A percentile compares a stretch with the other conserved stretches of the same genome.
Evolutionary conservation across 2,329 filamentous ascomycete species (phyloP).

Genomic region (Penicillium sp.): DNA sequence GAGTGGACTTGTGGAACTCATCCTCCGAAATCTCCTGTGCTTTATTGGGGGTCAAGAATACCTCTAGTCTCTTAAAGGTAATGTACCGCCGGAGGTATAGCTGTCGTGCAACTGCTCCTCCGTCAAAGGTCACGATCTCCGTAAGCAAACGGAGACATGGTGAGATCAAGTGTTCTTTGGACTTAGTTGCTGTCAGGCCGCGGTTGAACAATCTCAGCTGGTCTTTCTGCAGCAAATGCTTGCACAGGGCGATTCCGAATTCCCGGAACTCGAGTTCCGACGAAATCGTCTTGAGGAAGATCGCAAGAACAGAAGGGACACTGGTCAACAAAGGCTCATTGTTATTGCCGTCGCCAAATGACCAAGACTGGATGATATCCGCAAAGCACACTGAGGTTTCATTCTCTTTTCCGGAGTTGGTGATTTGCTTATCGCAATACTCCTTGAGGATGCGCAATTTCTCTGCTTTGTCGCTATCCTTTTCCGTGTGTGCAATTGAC

Average conservation of each 20-base stretch:
- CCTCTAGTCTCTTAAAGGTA: constrained; percentile 74
- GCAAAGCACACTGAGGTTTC: constrained; percentile 64
- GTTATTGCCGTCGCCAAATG: constrained; percentile 73
- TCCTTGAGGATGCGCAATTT: constrained; percentile 44
- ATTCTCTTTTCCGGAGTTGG: constrained; percentile 46
- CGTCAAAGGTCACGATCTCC: constrained; percentile 82
- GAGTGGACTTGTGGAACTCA: constrained; percentile 68
- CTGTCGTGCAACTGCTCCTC: constrained; percentile 72
- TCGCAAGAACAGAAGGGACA: constrained; percentile 73
- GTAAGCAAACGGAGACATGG: constrained; percentile 81
- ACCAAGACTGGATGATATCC: constrained; percentile 86
- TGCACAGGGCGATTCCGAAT: constrained; percentile 74
- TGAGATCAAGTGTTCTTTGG: constrained; percentile 84
- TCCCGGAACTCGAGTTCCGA: constrained; percentile 69
- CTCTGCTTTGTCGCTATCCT: constrained; percentile 34
- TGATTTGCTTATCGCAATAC: constrained; percentile 54
- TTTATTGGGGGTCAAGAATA: constrained; percentile 72
- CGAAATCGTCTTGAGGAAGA: constrained; percentile 77
- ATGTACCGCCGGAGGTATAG: constrained; percentile 75
- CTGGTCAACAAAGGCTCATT: constrained; percentile 79
- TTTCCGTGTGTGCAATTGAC: constrained; percentile 36
- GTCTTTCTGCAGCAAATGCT: constrained; percentile 74
- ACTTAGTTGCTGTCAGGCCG: constrained; percentile 74
- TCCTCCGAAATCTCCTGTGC: constrained; percentile 56
- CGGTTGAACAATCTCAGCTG: constrained; percentile 78